Percentiles rank a stretch among this genome's conserved stretches.
phyloP scores from a whole-genome alignment of 106 monocot genomes.

The Xerophyta viscosa region DNA sequence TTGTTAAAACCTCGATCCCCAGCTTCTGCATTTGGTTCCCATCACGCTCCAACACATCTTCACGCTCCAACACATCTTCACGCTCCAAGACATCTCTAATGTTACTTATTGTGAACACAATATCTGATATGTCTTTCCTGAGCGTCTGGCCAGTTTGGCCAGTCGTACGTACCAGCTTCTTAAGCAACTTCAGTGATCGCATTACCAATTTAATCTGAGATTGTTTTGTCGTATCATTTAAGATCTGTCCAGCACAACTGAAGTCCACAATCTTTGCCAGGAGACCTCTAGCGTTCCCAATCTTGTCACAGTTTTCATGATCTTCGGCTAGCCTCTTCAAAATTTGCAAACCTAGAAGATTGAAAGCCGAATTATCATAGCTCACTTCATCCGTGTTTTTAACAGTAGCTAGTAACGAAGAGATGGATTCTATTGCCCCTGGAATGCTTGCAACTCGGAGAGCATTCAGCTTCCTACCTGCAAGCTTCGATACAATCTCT shows the following conservation, averaged over 20 bases:
- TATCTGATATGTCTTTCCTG: constrained; percentile 34
- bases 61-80: no score
- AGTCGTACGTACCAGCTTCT: constrained; percentile 26
- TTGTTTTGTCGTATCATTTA: constrained; percentile 13
- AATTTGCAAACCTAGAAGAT: constrained; percentile 42
- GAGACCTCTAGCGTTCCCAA: constrained; percentile 42
- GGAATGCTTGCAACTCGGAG: constrained; percentile 50
- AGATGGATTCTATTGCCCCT: constrained; percentile 58
- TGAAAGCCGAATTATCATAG: constrained; percentile 33
- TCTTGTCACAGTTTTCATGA: constrained; percentile 44
- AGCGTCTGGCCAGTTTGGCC: constrained; percentile 41
- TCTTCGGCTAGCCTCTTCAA: constrained; percentile 43
- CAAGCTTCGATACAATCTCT: constrained; percentile 41
- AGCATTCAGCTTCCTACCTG: constrained; percentile 29
- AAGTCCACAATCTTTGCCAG: constrained; percentile 54
- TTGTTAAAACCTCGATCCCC: constrained; percentile 40
- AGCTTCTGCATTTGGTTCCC: constrained; percentile 59
- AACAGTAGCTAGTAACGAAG: constrained; percentile 37
- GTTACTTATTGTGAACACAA: constrained; percentile 51
- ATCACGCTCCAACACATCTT: no score
- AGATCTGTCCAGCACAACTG: constrained; percentile 8
- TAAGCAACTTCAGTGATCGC: constrained; percentile 34
- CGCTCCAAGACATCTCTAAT: constrained; percentile 50
- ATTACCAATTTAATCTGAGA: constrained; percentile 34
- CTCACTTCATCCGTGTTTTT: background rate